Percentiles rank a stretch among this genome's conserved stretches.
Evolutionary conservation across 495 filamentous ascomycete genomes (phyloP).

Genomic region (Aspergillus nanangensis): DNA sequence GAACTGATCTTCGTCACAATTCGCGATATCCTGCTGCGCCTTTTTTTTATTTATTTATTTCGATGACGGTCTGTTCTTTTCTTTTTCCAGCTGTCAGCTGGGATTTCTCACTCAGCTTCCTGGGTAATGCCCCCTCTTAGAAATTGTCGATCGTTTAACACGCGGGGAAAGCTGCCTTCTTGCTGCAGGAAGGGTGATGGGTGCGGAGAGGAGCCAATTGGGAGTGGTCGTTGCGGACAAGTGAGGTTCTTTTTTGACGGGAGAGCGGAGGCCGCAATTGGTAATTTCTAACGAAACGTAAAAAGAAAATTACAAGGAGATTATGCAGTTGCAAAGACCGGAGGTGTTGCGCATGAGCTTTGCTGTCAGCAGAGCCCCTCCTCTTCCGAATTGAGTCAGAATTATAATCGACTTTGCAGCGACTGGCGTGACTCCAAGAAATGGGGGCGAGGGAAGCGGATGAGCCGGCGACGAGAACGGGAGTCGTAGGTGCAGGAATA

Average conservation of each 20-base stretch:
- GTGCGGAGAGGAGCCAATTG: conserved; percentile 35
- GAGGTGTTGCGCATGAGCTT: conserved; percentile 20
- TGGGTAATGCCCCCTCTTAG: conserved; percentile 24
- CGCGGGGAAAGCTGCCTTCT: conserved; percentile 39
- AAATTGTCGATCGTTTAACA: conserved; percentile 32
- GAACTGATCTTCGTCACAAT: conserved; percentile 12
- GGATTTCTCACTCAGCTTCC: too few species aligned
- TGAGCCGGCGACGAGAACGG: conserved; percentile 10
- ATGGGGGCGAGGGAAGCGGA: conserved; percentile 23
- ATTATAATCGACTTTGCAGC: conserved; percentile 13
- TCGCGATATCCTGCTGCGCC: conserved; percentile 9
- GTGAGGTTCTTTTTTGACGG: conserved; percentile 10
- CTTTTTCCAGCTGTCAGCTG: too few species aligned
- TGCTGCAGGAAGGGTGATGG: conserved; percentile 21
- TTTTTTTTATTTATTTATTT: conserved; percentile 6
- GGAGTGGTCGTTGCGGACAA: conserved; percentile 4
- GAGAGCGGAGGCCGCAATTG: conserved; percentile 8
- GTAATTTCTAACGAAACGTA: conserved; percentile 13
- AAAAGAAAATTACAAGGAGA: conserved; percentile 8
- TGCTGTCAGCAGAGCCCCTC: conserved; percentile 24
- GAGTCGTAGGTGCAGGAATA: conserved; percentile 24
- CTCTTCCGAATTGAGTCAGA: conserved; percentile 3
- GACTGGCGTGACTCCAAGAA: too few species aligned
- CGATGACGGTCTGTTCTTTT: conserved; percentile 4
- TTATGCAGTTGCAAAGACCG: conserved; percentile 20